A percentile compares a stretch with the other conserved stretches of the same genome.
These are phyloP conservation scores for Sugiyamaella neomexicana DNA, from an alignment of 1,139 yeast genomes.

Conservation along the genomic window DNA sequence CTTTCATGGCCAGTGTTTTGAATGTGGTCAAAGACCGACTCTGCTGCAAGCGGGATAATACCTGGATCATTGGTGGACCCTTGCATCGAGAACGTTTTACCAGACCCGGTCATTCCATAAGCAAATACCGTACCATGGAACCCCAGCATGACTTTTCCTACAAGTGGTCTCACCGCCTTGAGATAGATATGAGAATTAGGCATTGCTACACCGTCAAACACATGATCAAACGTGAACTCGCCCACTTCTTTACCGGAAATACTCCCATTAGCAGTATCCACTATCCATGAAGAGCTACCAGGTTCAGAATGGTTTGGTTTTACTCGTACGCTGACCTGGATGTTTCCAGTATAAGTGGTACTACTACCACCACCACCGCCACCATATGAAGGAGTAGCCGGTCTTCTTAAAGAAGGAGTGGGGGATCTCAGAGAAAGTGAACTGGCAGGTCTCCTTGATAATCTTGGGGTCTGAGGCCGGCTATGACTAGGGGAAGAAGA, in stretches of 20 bases:
- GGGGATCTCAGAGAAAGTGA: constrained; percentile 33
- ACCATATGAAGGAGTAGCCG: constrained; percentile 20
- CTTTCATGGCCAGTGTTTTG: constrained; percentile 37
- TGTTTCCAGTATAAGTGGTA: constrained; percentile 38
- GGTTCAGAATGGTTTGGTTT: constrained; percentile 31
- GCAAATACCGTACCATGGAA: constrained; percentile 84
- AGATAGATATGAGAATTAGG: constrained; percentile 63
- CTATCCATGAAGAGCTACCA: constrained; percentile 14
- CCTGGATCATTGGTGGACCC: constrained; percentile 73
- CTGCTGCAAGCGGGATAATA: constrained; percentile 70
- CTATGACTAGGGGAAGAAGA: constrained; percentile 12
- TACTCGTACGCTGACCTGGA: constrained; percentile 41
- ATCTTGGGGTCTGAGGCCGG: constrained; percentile 35
- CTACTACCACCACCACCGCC: neutral
- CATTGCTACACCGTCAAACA: constrained; percentile 49
- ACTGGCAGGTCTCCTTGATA: constrained; percentile 34
- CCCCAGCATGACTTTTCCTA: constrained; percentile 70
- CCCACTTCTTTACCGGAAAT: constrained; percentile 39
- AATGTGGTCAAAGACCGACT: constrained; percentile 60
- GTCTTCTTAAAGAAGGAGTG: constrained; percentile 30
- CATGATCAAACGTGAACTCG: constrained; percentile 71
- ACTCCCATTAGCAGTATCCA: constrained; percentile 12
- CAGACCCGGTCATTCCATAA: constrained; percentile 95
- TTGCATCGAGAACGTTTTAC: constrained; percentile 90
- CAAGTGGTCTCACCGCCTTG: constrained; percentile 59